Conservation (phyloP, 148 eudicot genomes). For the Rhododendron ferrugineum region DNA sequence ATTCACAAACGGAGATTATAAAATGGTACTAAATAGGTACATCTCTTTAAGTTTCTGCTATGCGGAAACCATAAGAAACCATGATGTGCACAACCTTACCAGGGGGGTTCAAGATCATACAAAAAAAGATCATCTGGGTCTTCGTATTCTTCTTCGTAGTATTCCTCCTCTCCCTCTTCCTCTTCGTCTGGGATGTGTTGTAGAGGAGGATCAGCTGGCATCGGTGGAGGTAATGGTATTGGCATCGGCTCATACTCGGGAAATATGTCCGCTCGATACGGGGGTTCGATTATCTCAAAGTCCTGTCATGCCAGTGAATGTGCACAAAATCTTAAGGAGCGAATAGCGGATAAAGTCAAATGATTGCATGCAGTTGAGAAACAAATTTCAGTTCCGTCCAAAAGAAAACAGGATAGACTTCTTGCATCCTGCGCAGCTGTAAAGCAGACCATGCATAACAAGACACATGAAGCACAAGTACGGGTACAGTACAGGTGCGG, state of each 20-base stretch:
- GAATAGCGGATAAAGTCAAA: background rate
- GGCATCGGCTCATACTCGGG: background rate
- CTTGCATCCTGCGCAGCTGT: background rate
- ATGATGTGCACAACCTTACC: background rate
- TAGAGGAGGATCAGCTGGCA: background rate
- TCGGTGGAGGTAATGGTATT: background rate
- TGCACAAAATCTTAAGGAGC: background rate
- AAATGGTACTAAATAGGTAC: background rate
- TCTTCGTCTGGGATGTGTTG: background rate
- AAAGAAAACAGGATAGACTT: background rate
- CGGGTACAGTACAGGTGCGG: background rate
- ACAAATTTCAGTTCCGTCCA: background rate
- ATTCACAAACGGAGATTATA: background rate
- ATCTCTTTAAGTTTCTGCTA: background rate
- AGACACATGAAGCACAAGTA: background rate
- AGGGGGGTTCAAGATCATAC: background rate
- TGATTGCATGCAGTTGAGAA: background rate
- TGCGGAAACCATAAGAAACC: background rate
- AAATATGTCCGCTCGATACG: background rate
- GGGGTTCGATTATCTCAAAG: background rate
- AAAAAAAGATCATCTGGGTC: background rate
- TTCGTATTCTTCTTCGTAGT: background rate
- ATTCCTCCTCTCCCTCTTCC: background rate
- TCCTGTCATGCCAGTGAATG: background rate
- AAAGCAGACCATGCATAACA: background rate